Evolutionary conservation across 805 yeast species (phyloP).

Genomic region (Cyberlindnera euphorbiiphila): DNA sequence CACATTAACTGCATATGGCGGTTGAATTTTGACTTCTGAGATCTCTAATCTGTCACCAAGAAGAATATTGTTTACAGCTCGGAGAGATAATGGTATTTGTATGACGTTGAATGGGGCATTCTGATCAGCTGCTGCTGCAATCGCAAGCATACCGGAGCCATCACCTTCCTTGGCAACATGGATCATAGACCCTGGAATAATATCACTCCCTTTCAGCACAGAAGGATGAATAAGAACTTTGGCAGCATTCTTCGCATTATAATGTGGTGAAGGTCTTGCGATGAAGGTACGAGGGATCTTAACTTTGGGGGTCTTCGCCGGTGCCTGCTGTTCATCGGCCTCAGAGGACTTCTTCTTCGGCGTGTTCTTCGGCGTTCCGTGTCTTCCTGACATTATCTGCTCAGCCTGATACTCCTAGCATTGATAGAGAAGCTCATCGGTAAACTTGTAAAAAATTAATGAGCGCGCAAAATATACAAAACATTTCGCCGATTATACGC

Average conservation of each 20-base stretch:
- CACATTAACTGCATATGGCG: conserved; percentile 40
- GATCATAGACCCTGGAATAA: conserved; percentile 43
- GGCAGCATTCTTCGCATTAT: conserved; percentile 30
- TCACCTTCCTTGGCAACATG: conserved; percentile 43
- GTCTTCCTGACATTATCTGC: conserved; percentile 16
- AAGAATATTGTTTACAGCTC: conserved; percentile 39
- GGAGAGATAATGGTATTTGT: conserved; percentile 44
- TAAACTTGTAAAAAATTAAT: too few relatives aligned
- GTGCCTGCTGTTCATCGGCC: conserved; percentile 15
- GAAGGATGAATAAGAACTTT: conserved; percentile 41
- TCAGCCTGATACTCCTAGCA: too few relatives aligned
- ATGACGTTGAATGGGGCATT: conserved; percentile 36
- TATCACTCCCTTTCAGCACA: conserved; percentile 44
- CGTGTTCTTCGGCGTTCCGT: conserved; percentile 24
- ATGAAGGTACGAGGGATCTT: conserved; percentile 38
- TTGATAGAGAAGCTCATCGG: too few relatives aligned
- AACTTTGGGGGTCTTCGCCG: conserved; percentile 26
- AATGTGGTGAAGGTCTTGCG: conserved; percentile 34
- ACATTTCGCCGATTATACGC: too few relatives aligned
- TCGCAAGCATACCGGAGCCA: conserved; percentile 40
- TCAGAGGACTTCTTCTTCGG: conserved; percentile 29
- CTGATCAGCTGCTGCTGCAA: conserved; percentile 36
- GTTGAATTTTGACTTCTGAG: conserved; percentile 43
- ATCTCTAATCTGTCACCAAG: conserved; percentile 52
- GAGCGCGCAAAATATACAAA: too few relatives aligned